These are phyloP conservation scores for Neoboletus magnificus DNA, from an alignment of 768 basidiomycete species.

Conservation along the genomic window DNA sequence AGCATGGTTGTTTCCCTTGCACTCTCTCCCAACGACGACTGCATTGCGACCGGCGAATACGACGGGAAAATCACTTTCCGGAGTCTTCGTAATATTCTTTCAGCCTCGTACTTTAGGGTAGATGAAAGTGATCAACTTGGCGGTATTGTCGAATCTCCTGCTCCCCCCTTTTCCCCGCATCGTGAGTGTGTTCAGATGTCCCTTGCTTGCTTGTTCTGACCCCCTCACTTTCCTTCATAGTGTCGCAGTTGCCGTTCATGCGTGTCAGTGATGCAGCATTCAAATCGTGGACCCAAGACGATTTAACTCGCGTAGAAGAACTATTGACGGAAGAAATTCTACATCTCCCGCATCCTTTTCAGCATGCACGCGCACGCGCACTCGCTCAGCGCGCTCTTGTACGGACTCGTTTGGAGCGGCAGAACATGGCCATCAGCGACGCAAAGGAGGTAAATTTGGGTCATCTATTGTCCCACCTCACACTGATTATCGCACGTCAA, in stretches of 20 bases:
- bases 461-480: not conserved
- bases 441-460: not conserved
- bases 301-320: not conserved
- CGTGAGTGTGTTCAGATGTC: not conserved
- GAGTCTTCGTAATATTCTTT: not conserved
- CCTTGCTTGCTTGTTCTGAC: not conserved
- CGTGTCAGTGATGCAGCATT: not conserved
- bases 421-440: not conserved
- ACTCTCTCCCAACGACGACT: not conserved
- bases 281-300: not conserved
- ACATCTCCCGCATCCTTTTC: not conserved
- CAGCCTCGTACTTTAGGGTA: not conserved
- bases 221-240: not conserved
- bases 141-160: not conserved
- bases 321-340: not conserved
- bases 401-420: not conserved
- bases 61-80: not conserved
- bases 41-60: not conserved
- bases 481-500: not conserved
- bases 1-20: not conserved
- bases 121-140: not conserved
- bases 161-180: not conserved
- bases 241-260: not conserved
- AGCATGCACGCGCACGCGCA: not conserved
- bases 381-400: slow-evolving; percentile 1